Base-by-base conservation (phyloP, 108 stramenopile genomes). In the Cyclostephanos tholiformis region DNA sequence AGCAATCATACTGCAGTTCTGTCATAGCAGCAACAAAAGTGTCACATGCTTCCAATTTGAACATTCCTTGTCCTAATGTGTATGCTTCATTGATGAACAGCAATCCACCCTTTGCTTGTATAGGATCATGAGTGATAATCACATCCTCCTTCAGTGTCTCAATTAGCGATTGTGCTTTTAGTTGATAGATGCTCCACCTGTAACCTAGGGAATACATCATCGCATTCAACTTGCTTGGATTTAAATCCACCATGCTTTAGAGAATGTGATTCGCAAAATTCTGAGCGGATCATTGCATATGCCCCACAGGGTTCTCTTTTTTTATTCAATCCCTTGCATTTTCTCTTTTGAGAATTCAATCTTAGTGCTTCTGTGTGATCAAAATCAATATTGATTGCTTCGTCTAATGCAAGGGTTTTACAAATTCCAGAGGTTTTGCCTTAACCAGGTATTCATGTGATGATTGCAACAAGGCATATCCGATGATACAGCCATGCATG, bases 1-100 rank as follows among this genome's bases (percentile, higher is more conserved):
- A 44, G 87, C 87, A 36, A 88, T 60, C 60, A 50, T 72, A 84
- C 12, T 76, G 73, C 17, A 72, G 71, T 60, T 71, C 71, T 14
- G 86, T 87, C 76, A 88, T 76, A 1, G 70, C 77, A n/a, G 71
- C 82, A 20, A 83, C 75, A 10, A 88, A 23, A 17, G 82, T 65
- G 57, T 88, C 82, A 44, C 68, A 69, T 10, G 84, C 87, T 63
- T 88, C 87, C 10, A 51, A 62, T 6, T 75, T 75, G 61, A 74
- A 85, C 26, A 29, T 51, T 2, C 82, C 85, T 26, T 55, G 55
- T 13, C 78, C 63, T 4, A 94, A 79, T 5, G 75, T 71, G 52
- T 94, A 88, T 44, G 93, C 91, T 65, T 93, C 89, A 51, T 93
- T 89, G 19, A 93, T 84, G 60, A 93, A 89, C 48, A 91, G 75